Percentiles rank a stretch among this genome's conserved stretches.
Evolutionary conservation across 2,329 filamentous ascomycete genomes (phyloP).

Genomic region (Botrytis paeoniae): DNA sequence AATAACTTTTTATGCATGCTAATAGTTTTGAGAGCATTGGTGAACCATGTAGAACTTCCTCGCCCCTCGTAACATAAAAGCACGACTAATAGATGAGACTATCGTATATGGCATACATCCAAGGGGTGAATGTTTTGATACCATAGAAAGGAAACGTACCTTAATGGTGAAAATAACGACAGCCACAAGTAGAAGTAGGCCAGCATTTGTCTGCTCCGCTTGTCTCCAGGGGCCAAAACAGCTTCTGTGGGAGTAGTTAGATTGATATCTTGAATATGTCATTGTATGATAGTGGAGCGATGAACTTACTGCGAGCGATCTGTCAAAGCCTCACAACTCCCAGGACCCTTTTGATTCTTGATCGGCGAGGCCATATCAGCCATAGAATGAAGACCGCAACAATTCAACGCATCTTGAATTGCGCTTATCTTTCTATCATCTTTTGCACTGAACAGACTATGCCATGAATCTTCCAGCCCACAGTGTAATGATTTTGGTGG

Average conservation of each 20-base stretch:
- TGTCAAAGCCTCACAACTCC: conserved; percentile 22
- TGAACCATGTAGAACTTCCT: not conserved
- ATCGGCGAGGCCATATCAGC: conserved; percentile 60
- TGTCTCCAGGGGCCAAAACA: conserved; percentile 57
- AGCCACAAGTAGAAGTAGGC: conserved; percentile 54
- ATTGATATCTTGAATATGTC: not conserved
- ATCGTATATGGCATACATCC: not conserved
- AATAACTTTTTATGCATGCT: not conserved
- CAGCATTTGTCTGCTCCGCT: conserved; percentile 52
- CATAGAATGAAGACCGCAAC: conserved; percentile 61
- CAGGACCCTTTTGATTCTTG: not conserved
- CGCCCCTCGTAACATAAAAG: not conserved
- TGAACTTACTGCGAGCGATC: conserved; percentile 14
- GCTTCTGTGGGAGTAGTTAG: conserved; percentile 27
- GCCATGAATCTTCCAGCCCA: conserved; percentile 56
- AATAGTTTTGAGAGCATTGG: not conserved
- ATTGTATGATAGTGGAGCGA: not conserved
- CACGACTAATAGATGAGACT: not conserved
- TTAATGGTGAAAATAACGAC: conserved; percentile 54
- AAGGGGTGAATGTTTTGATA: not conserved
- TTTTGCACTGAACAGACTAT: conserved; percentile 49
- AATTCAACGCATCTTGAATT: conserved; percentile 64
- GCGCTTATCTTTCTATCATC: conserved; percentile 49
- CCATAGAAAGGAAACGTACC: conserved; percentile 40
- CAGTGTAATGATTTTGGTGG: conserved; percentile 44